A percentile compares a stretch with the other conserved stretches of the same genome.
phyloP scores from a whole-genome alignment of 2,329 filamentous ascomycete genomes.

The Paecilomyces fulvus region DNA sequence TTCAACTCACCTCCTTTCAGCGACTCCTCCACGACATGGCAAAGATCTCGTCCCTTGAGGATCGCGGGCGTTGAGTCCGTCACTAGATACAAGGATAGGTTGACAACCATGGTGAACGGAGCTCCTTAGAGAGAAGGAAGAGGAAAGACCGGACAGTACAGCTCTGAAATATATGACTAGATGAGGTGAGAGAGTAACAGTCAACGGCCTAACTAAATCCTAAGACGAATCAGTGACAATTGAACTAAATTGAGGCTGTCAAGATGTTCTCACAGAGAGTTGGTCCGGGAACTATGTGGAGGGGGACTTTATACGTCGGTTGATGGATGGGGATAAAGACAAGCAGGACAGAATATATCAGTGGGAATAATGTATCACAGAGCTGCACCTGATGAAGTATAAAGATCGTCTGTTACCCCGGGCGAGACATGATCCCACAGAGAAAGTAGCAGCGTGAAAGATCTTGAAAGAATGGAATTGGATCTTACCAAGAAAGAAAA shows the following conservation, averaged over 20 bases:
- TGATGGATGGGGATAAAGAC: background rate
- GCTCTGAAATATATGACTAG: background rate
- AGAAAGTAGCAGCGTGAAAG: background rate
- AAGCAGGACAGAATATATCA: background rate
- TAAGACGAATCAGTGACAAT: background rate
- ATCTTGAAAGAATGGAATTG: background rate
- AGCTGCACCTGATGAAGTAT: background rate
- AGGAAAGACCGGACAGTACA: background rate
- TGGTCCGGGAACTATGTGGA: background rate
- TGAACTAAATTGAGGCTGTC: background rate
- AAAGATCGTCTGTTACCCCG: background rate
- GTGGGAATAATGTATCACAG: background rate
- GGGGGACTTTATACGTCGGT: background rate
- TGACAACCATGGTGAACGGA: conserved; percentile 38
- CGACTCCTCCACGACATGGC: conserved; percentile 64
- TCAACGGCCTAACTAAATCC: background rate
- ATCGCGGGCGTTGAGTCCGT: conserved; percentile 87
- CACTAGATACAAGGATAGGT: conserved; percentile 83
- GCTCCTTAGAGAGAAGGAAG: background rate
- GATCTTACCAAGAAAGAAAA: background rate
- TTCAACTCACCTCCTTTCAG: conserved; percentile 55
- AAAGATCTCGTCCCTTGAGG: conserved; percentile 62
- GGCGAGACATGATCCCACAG: background rate
- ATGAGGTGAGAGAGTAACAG: background rate
- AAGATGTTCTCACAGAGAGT: background rate